phyloP scores from a whole-genome alignment of 2,329 filamentous ascomycete genomes.

The Bipolaris victoriae region DNA sequence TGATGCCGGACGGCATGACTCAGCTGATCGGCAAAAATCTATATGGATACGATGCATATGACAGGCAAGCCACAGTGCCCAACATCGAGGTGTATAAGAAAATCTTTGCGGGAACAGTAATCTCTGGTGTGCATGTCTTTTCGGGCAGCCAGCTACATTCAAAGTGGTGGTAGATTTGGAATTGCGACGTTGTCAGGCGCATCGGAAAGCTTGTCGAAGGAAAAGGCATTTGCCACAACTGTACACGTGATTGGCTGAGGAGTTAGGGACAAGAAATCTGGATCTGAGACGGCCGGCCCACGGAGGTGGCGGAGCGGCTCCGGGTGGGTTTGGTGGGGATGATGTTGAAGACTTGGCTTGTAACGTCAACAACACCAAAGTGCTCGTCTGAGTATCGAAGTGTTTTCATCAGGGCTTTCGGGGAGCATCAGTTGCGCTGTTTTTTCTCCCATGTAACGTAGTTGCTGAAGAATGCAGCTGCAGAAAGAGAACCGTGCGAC shows the following conservation, averaged over 20 bases:
- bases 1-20: too few relatives aligned
- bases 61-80: too few relatives aligned
- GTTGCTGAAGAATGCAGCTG: slow-evolving; percentile 25
- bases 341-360: slow-evolving; percentile 7
- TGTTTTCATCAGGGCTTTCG: slow-evolving; percentile 4
- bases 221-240: slow-evolving; percentile 1
- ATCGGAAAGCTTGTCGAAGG: not conserved
- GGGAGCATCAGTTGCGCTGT: too few relatives aligned
- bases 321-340: slow-evolving; percentile 11
- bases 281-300: slow-evolving; percentile 2
- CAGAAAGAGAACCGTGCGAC: slow-evolving; percentile 34
- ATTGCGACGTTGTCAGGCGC: not conserved
- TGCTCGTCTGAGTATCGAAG: slow-evolving; percentile 7
- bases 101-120: too few relatives aligned
- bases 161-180: not conserved
- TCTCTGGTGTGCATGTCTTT: not conserved
- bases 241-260: slow-evolving; percentile 9
- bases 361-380: slow-evolving; percentile 1
- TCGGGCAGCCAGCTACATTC: not conserved
- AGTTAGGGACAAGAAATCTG: slow-evolving; percentile 1
- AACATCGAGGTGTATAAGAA: too few relatives aligned
- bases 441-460: too few relatives aligned
- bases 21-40: too few relatives aligned
- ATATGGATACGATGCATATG: too few relatives aligned
- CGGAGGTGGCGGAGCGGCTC: slow-evolving; percentile 14